Base-by-base conservation (phyloP, 1,284 basidiomycete genomes). In the Sporisorium exsertum region DNA sequence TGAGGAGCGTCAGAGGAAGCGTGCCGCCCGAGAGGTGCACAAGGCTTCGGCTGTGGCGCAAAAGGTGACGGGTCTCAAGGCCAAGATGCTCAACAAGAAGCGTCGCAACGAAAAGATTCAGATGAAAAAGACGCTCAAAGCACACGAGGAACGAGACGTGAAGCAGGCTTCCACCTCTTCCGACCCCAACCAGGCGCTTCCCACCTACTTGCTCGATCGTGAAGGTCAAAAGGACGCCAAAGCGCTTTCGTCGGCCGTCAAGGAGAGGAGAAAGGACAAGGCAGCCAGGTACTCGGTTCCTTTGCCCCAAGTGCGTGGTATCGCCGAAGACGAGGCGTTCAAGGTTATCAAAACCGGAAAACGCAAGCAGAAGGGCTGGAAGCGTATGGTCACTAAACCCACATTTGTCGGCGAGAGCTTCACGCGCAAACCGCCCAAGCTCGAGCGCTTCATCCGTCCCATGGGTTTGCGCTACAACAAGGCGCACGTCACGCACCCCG, bases 281-380 rank as follows among this genome's bases (percentile, higher is more conserved):
- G 97, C 96, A 2, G 97, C 96, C 27, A 96, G 97, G 87, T 99
- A 94, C 87, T 91, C 94, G 27, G 97, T 99, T 2, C 97, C 96
- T 3, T 86, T 99, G 72, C 96, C 97, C 54, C 97, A 96, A 87
- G 97, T 99, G 58, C 89, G 96, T 63, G 97, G 97, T 50, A 98
- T 99, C 80, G 95, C 96, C 20, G 97, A 99, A 87, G 97, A 99
- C 84, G 97, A 99, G 89, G 97, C 96, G 91, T 99, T 99, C 90
- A 98, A 97, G 89, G 97, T 99, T 37, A 90, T 99, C 89, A 94
- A 95, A 88, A 96, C 96, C 0, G 97, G 97, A 63, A 98, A 98
- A 89, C 93, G 91, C 85, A 98, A 96, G 88, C 91, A 90, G 86
- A 99, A 99, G 87, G 90, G 92, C 27, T 99, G 97, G 97, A 99